A percentile compares a stretch with the other conserved stretches of the same genome.
These are phyloP conservation scores for Drechslera avenae DNA, from an alignment of 2,329 filamentous ascomycete genomes.

Conservation along the genomic window DNA sequence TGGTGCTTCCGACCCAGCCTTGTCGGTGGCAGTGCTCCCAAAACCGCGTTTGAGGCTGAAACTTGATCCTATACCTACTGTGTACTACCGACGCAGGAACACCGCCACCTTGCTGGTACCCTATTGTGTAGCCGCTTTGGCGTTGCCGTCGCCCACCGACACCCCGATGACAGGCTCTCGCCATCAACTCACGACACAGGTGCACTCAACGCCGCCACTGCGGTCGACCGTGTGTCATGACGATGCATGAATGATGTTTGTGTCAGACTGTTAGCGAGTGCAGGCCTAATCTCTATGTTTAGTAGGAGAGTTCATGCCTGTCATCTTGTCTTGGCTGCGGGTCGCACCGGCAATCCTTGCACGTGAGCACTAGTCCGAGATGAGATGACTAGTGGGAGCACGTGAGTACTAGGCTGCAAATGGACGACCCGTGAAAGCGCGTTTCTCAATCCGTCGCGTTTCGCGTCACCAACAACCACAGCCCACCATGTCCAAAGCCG, in stretches of 20 bases:
- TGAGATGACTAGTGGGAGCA: not conserved
- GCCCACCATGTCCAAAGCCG: conserved; percentile 53
- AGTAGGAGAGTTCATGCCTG: not conserved
- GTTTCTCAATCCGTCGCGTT: conserved; percentile 15
- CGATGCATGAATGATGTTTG: no score
- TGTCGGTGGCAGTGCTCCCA: not conserved
- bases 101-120: not conserved
- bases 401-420: conserved; percentile 20
- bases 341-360: not conserved
- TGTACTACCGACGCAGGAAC: no score
- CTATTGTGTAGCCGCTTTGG: not conserved
- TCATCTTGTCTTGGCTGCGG: not conserved
- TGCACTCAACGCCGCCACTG: no score
- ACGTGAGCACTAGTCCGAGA: conserved; percentile 3
- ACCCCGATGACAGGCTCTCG: no score
- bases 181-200: no score
- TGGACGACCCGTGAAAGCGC: conserved; percentile 28
- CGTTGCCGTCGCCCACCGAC: no score
- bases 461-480: conserved; percentile 31
- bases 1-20: no score
- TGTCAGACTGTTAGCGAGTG: no score
- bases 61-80: not conserved
- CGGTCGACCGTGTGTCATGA: no score
- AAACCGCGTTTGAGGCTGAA: conserved; percentile 14
- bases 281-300: not conserved